phyloP scores from a whole-genome alignment of 805 yeast species.

The Jamesozyma hellenica region DNA sequence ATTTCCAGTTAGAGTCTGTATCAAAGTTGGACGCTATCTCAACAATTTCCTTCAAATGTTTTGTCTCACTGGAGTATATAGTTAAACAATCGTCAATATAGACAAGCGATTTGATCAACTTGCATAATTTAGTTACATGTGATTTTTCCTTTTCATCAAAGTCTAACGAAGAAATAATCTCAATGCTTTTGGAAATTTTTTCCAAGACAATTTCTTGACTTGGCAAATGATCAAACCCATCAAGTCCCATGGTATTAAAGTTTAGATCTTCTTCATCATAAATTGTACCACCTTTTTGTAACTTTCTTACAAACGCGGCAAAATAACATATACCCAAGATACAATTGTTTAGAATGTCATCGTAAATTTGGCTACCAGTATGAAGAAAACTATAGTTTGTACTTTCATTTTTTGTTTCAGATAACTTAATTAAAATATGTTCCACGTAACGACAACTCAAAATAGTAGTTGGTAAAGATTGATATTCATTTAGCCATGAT shows the following conservation, averaged over 20 bases:
- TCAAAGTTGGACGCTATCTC: conserved; percentile 5
- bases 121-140: conserved; percentile 13
- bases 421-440: conserved; percentile 37
- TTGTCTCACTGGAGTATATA: conserved; percentile 9
- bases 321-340: conserved; percentile 45
- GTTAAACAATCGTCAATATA: conserved; percentile 17
- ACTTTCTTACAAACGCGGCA: conserved; percentile 36
- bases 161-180: conserved; percentile 8
- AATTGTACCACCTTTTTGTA: conserved; percentile 48
- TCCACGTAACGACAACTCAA: conserved; percentile 69
- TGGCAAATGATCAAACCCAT: conserved; percentile 28
- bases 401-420: conserved; percentile 11
- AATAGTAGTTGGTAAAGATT: conserved; percentile 61
- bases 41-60: conserved; percentile 10
- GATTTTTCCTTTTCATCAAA: neutral
- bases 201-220: conserved; percentile 13
- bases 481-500: conserved; percentile 68
- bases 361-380: conserved; percentile 31
- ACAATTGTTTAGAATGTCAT: conserved; percentile 42
- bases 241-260: conserved; percentile 50
- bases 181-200: conserved; percentile 28
- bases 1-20: neutral
- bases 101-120: conserved; percentile 25
- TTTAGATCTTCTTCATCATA: conserved; percentile 71
- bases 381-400: conserved; percentile 5